Conservation (phyloP, 2,329 filamentous ascomycete genomes). For the Anthostomella pinea region DNA sequence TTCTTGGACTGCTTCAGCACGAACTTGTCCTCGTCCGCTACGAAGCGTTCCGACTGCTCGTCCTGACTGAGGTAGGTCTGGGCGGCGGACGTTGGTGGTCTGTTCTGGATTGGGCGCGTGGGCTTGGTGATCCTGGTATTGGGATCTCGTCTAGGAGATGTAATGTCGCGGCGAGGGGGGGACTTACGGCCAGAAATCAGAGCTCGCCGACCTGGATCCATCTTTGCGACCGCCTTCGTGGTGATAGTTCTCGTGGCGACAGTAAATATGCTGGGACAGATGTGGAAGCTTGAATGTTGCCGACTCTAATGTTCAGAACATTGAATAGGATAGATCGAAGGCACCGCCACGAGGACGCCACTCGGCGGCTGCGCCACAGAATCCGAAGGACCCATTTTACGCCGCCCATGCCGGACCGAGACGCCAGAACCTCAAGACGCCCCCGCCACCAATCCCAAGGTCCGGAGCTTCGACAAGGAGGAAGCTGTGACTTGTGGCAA, state of each 20-base stretch:
- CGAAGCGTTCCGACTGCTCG: conserved; percentile 77
- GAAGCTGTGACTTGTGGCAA: no score
- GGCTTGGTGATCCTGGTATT: conserved; percentile 57
- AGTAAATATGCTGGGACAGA: neutral
- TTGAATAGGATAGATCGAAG: no score
- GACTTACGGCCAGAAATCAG: conserved; percentile 51
- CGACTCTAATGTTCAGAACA: no score
- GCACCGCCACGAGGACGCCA: no score
- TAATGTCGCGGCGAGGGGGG: conserved; percentile 46
- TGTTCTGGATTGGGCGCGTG: conserved; percentile 30
- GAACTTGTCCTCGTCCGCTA: conserved; percentile 93
- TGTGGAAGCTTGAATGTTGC: neutral
- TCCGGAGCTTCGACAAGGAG: no score
- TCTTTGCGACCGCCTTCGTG: conserved; percentile 25
- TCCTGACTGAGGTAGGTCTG: conserved; percentile 63
- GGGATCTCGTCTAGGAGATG: conserved; percentile 53
- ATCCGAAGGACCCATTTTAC: no score
- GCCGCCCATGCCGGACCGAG: no score
- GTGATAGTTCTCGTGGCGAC: neutral
- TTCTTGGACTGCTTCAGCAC: conserved; percentile 97
- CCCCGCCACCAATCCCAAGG: no score
- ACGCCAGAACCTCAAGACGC: no score
- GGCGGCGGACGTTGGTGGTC: conserved; percentile 30
- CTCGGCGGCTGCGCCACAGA: no score
- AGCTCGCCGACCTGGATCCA: conserved; percentile 54